These are phyloP conservation scores for Laburnicola sp. DNA, from an alignment of 2,329 filamentous ascomycete species.

Conservation along the genomic window DNA sequence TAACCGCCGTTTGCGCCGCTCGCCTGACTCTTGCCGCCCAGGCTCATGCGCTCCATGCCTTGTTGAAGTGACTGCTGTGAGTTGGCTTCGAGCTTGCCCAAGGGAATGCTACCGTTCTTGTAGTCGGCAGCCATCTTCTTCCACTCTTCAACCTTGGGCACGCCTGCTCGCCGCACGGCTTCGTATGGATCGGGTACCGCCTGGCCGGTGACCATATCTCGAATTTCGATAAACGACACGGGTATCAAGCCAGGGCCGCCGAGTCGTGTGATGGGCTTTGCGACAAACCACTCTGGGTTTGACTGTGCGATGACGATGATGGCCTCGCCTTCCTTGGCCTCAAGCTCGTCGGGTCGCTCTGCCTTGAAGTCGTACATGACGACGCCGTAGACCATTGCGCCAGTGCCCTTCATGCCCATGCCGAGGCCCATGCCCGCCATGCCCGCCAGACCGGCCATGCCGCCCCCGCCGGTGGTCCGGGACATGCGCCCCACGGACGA, in stretches of 20 bases:
- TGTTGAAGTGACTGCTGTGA: slow-evolving; percentile 56
- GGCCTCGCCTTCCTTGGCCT: slow-evolving; percentile 91
- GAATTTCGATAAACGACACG: slow-evolving; percentile 93
- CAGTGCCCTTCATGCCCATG: slow-evolving; percentile 52
- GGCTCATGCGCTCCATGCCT: slow-evolving; percentile 74
- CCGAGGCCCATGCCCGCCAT: slow-evolving; percentile 30
- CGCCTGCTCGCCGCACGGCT: slow-evolving; percentile 83
- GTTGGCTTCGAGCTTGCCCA: slow-evolving; percentile 78
- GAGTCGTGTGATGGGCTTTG: slow-evolving; percentile 96
- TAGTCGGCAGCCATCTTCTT: slow-evolving; percentile 99
- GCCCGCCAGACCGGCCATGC: slow-evolving; percentile 49
- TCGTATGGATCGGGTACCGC: slow-evolving; percentile 80
- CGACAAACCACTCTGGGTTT: slow-evolving; percentile 98
- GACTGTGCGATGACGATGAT: slow-evolving; percentile 99
- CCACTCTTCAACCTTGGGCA: slow-evolving; percentile 97
- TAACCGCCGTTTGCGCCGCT: slow-evolving; percentile 29
- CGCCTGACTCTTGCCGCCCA: slow-evolving; percentile 53
- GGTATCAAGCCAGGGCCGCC: slow-evolving; percentile 94
- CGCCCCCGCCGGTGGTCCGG: slow-evolving; percentile 53
- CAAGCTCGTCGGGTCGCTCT: slow-evolving; percentile 91
- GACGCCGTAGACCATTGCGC: slow-evolving; percentile 93
- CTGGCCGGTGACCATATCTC: slow-evolving; percentile 87
- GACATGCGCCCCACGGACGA: slow-evolving; percentile 40
- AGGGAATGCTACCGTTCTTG: slow-evolving; percentile 96
- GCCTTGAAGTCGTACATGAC: slow-evolving; percentile 97